phyloP scores from a whole-genome alignment of 2,329 filamentous ascomycete species.

The Apiospora rasikravindrae region DNA sequence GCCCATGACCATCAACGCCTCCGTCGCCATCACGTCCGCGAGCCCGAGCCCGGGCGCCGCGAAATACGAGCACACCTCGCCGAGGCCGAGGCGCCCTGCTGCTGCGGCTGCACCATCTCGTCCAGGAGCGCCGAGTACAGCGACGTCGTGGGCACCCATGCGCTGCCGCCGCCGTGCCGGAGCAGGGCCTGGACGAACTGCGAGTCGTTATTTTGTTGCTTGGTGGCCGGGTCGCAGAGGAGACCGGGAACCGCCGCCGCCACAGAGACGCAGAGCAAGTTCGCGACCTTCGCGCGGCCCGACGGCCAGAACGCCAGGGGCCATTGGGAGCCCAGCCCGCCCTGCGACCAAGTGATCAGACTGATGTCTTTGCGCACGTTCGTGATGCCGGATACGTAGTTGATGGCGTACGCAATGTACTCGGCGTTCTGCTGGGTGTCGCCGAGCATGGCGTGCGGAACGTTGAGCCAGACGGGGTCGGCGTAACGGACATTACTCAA shows the following conservation, averaged over 20 bases:
- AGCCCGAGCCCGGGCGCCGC: conserved; percentile 15
- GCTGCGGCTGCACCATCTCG: conserved; percentile 57
- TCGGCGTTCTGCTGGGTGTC: conserved; percentile 59
- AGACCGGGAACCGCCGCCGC: background rate
- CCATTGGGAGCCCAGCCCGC: conserved; percentile 60
- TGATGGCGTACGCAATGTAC: conserved; percentile 62
- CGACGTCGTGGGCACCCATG: conserved; percentile 59
- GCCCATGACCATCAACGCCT: conserved; percentile 17
- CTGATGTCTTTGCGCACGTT: conserved; percentile 26
- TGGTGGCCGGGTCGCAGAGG: conserved; percentile 46
- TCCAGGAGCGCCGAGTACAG: conserved; percentile 54
- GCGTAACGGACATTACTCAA: too few species aligned
- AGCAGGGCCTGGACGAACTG: conserved; percentile 49
- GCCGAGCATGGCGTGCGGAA: conserved; percentile 50
- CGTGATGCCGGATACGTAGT: conserved; percentile 49
- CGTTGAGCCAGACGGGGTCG: conserved; percentile 61
- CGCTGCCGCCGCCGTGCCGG: conserved; percentile 50
- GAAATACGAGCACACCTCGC: background rate
- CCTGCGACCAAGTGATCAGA: conserved; percentile 61
- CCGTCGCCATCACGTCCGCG: conserved; percentile 16
- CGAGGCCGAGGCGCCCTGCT: conserved; percentile 48
- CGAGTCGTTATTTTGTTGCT: conserved; percentile 52
- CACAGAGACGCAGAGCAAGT: conserved; percentile 41
- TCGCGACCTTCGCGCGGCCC: conserved; percentile 47
- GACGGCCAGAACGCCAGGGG: conserved; percentile 63